A percentile compares a stretch with the other conserved stretches of the same genome.
Conservation (phyloP, 208 protist species). For the Acanthamoeba rhysodes region DNA sequence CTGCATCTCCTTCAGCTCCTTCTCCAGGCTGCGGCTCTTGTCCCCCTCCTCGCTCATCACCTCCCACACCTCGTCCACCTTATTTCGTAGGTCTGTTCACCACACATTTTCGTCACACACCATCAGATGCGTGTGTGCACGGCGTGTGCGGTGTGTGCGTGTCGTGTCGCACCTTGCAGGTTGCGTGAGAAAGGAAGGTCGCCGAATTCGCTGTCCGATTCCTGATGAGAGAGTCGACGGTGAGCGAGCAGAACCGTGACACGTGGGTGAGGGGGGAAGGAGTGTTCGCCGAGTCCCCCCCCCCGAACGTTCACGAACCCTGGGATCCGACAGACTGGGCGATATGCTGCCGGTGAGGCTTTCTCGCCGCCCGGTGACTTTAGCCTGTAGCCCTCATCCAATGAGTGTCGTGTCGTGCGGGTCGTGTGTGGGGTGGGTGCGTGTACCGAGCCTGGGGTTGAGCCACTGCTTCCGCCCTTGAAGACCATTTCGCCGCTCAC, state of each 20-base stretch:
- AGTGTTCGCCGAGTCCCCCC: too few relatives aligned
- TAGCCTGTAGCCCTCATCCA: neutral
- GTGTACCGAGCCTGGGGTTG: neutral
- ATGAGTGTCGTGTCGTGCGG: neutral
- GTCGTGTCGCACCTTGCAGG: neutral
- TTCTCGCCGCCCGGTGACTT: neutral
- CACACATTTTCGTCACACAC: neutral
- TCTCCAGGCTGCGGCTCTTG: neutral
- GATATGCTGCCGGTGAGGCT: neutral
- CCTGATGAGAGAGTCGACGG: neutral
- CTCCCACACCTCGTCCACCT: constrained; percentile 46
- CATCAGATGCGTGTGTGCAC: neutral
- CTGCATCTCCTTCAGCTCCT: neutral
- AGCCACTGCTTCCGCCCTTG: neutral
- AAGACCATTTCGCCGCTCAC: neutral
- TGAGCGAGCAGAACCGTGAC: neutral
- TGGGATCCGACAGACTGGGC: neutral
- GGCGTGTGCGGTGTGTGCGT: neutral
- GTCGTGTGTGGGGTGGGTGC: too few relatives aligned
- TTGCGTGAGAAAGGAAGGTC: constrained; percentile 6
- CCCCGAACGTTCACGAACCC: neutral
- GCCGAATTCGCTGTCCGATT: neutral
- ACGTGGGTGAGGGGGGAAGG: too few relatives aligned
- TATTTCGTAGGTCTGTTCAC: neutral
- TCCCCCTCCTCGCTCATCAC: constrained; percentile 5